These are phyloP conservation scores for Boletus bicolor DNA, from an alignment of 768 basidiomycete species.

Conservation along the genomic window DNA sequence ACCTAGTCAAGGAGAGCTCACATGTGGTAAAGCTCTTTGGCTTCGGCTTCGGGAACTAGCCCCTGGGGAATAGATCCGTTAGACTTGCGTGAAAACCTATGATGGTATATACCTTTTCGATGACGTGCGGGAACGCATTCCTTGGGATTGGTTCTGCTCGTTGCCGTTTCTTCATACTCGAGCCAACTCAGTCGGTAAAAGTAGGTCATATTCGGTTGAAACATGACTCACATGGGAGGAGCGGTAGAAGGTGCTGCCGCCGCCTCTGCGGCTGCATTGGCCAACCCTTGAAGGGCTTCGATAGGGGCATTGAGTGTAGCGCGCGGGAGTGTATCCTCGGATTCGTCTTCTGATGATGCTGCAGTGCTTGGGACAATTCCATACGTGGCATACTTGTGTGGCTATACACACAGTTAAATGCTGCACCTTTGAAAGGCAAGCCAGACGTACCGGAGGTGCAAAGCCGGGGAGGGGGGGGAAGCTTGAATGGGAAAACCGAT, in stretches of 20 bases:
- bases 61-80: conserved; percentile 45
- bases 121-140: conserved; percentile 85
- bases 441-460: conserved; percentile 71
- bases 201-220: not conserved
- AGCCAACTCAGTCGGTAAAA: not conserved
- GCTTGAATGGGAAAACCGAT: conserved; percentile 34
- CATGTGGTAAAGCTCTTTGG: conserved; percentile 90
- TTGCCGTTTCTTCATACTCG: conserved; percentile 73
- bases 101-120: conserved; percentile 62
- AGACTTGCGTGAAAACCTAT: not conserved
- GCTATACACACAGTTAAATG: conserved; percentile 41
- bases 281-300: conserved; percentile 89
- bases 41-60: conserved; percentile 80
- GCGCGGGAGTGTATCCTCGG: conserved; percentile 83
- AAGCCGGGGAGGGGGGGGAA: conserved; percentile 92
- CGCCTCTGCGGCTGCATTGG: conserved; percentile 93
- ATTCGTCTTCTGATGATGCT: conserved; percentile 87
- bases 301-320: conserved; percentile 87
- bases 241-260: conserved; percentile 72
- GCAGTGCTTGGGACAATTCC: conserved; percentile 83
- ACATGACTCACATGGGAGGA: conserved; percentile 48
- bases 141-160: conserved; percentile 78
- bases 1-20: conserved; percentile 36
- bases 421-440: conserved; percentile 8
- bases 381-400: conserved; percentile 88